Evolutionary conservation across 176 grass and related monocot species (phyloP), one percentile per base, ranked within the genome.

Genomic region (Rhynchospora breviuscula): DNA sequence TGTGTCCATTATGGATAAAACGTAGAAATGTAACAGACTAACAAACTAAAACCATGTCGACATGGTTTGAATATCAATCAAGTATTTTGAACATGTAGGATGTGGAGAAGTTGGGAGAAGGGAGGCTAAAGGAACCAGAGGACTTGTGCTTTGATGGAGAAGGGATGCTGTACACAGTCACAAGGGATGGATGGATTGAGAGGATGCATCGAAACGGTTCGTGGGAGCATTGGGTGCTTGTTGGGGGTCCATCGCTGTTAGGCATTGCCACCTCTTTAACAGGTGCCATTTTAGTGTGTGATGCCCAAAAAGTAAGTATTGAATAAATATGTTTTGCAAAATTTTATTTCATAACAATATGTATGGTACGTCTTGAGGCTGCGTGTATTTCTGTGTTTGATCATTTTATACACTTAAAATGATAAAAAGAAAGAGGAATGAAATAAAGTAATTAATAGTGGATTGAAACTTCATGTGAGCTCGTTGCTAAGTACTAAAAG

Each of bases 151-250:
- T 92, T 70, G 94, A 94, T 87, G 87, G 81, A 63, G 86, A 89
- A 21, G 89, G 92, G n/a, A 79, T 46, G 47, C 1, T 91, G 68
- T 92, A 91, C 83, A 94, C 94, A 7, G 87, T 87, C 10, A 89
- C 92, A 7, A 91, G 88, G 81, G 90, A 92, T 79, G 94, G 92
- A 8, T 97, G 94, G 94, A 47, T 97, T 17, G 86, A 88, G 83
- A 67, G 85, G 90, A 94, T 92, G 92, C 87, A 9, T 22, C 74
- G 83, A 8, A 91, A 92, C n/a, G 85, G 85, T 1, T 71, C 88
- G 11, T 90, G 90, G 90, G 94, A 97, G 83, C 82, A 80, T 0
- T 97, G 94, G 94, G 68, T 79, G 48, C 67, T 88, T 79, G 80
- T 89, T 26, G 92, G 92, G 49, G 92, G 92, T 9, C 53, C 85